These are phyloP conservation scores for Starmerella kuoi DNA, from an alignment of 805 yeast genomes.

Conservation along the genomic window DNA sequence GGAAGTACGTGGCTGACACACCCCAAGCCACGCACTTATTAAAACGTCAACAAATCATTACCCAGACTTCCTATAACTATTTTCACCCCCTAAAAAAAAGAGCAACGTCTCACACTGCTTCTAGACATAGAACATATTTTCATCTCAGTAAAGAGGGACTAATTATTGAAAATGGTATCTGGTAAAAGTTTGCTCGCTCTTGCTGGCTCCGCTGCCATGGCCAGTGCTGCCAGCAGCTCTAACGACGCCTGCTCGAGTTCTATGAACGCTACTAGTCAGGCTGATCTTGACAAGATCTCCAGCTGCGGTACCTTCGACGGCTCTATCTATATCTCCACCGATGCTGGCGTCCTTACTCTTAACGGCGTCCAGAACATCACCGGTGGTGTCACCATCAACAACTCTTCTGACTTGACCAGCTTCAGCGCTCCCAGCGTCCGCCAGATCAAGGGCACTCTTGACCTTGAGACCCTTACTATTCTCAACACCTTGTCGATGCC, in stretches of 20 bases:
- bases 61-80: no score
- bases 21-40: slow-evolving; percentile 8
- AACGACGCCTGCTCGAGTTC: slow-evolving; percentile 22
- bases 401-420: slow-evolving; percentile 49
- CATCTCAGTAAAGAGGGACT: no score
- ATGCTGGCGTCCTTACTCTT: slow-evolving; percentile 39
- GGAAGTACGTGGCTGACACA: slow-evolving; percentile 11
- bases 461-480: slow-evolving; percentile 50
- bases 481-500: slow-evolving; percentile 64
- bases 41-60: slow-evolving; percentile 13
- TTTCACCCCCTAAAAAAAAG: no score
- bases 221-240: not conserved
- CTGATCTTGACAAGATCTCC: slow-evolving; percentile 61
- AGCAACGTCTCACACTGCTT: no score
- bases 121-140: not conserved
- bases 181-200: slow-evolving; percentile 9
- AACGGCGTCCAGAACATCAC: slow-evolving; percentile 64
- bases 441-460: slow-evolving; percentile 60
- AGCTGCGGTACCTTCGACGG: slow-evolving; percentile 74
- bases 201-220: slow-evolving; percentile 15
- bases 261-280: slow-evolving; percentile 69
- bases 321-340: slow-evolving; percentile 58
- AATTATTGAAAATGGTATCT: no score
- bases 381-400: slow-evolving; percentile 59
- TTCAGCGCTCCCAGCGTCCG: slow-evolving; percentile 71